These are phyloP conservation scores for Zopfia rhizophila DNA, from an alignment of 2,329 filamentous ascomycete species.

Conservation along the genomic window DNA sequence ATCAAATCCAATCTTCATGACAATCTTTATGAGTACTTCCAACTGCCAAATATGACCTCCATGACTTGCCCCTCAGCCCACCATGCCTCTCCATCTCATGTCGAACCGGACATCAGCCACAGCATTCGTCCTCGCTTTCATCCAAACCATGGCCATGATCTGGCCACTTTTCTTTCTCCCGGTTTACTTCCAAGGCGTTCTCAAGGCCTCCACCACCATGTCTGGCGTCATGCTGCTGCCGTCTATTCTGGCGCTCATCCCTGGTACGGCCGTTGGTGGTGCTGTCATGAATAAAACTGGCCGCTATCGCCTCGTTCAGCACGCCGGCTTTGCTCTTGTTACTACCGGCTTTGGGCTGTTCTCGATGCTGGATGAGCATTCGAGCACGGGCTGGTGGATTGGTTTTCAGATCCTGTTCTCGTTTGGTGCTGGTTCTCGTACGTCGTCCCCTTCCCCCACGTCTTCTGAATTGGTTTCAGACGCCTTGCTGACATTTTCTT, in stretches of 20 bases:
- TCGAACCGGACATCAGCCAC: conserved; percentile 48
- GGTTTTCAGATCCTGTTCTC: conserved; percentile 16
- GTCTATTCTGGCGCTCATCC: conserved; percentile 20
- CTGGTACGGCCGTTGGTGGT: conserved; percentile 7
- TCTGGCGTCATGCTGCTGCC: conserved; percentile 50
- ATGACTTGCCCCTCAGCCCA: too few species aligned
- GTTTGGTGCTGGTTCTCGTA: conserved; percentile 1
- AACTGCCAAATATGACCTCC: too few species aligned
- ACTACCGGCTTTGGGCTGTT: conserved; percentile 33
- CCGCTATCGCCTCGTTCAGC: conserved; percentile 11
- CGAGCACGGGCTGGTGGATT: conserved; percentile 28
- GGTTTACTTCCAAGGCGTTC: conserved; percentile 59
- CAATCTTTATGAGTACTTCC: too few species aligned
- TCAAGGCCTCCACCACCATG: conserved; percentile 40
- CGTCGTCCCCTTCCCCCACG: too few species aligned
- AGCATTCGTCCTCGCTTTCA: conserved; percentile 48
- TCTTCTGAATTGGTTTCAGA: too few species aligned
- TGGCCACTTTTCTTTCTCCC: conserved; percentile 57
- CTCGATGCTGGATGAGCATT: conserved; percentile 22
- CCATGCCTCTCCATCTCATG: conserved; percentile 55
- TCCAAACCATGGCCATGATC: conserved; percentile 50
- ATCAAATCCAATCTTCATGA: too few species aligned
- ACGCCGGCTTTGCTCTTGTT: conserved; percentile 32
- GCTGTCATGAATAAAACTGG: conserved; percentile 42
- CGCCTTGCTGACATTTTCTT: too few species aligned